Evolutionary conservation across 2,329 filamentous ascomycete genomes (phyloP).

Genomic region (Colletotrichum sp.): DNA sequence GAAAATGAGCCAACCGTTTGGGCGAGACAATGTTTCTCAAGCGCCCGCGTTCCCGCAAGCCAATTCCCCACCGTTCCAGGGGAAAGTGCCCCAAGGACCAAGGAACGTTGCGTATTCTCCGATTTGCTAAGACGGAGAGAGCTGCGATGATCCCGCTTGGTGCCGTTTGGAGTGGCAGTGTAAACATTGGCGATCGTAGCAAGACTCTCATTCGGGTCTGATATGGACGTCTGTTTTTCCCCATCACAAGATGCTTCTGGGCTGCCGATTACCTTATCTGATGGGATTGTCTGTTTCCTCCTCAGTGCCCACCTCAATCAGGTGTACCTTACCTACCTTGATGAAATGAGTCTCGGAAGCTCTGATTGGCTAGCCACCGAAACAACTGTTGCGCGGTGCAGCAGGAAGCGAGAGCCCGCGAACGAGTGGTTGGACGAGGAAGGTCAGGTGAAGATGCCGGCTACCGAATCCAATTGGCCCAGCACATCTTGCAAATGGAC

Average conservation of each 20-base stretch:
- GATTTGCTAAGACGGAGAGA: not conserved
- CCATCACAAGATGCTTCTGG: not conserved
- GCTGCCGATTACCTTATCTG: not conserved
- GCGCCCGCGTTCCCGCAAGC: constrained; percentile 5
- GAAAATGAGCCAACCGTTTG: constrained; percentile 2
- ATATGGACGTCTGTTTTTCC: not conserved
- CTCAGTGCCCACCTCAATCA: not conserved
- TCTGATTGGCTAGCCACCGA: not conserved
- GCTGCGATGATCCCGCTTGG: not conserved
- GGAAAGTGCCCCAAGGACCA: not conserved
- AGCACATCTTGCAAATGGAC: not conserved
- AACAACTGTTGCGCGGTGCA: not conserved
- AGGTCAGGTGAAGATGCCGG: constrained; percentile 1
- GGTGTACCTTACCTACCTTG: not conserved
- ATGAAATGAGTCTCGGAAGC: not conserved
- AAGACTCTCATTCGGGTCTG: not conserved
- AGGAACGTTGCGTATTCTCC: constrained; percentile 6
- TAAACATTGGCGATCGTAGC: not conserved
- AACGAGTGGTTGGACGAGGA: not conserved
- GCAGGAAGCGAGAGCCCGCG: not conserved
- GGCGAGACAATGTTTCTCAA: constrained; percentile 18
- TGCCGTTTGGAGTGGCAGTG: not conserved
- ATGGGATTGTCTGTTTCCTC: not conserved
- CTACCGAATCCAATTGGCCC: not conserved
- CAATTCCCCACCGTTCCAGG: constrained; percentile 13